Evolutionary conservation across 2,329 filamentous ascomycete species (phyloP), one percentile per base, ranked within the genome.

Genomic region (Aspergillus cejpii): DNA sequence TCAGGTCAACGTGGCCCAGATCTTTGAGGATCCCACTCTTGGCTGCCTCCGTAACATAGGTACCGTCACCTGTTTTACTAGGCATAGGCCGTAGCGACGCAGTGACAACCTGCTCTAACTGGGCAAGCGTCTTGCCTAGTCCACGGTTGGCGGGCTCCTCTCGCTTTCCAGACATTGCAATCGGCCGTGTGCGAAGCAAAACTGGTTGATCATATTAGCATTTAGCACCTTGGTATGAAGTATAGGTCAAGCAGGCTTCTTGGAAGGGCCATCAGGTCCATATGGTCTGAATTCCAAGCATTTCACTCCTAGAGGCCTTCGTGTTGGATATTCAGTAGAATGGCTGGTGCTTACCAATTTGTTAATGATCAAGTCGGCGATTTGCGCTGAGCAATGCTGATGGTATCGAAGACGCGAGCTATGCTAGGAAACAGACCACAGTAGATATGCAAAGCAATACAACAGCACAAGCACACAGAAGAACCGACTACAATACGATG

Each of bases 1-100:
- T 62, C 15, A 75, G 65, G 42, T 65, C 74, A 51, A 79, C 51
- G 43, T 70, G 66, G 39, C 59, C 61, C n/a, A 80, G 52, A 49
- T 78, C 76, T 27, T 64, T 61, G 20, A 67, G 58, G 38, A 74
- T 38, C 2, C 66, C 64, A 3, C 64, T 63, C 39, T 58, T 51
- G 23, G 54, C 58, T 28, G 63, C 43, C 24, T 64, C 55, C 33
- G 66, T 58, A 27, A 68, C 44, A 47, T 72, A 69, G 20, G 66
- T 64, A 1, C 64, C 66, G 55, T 71, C 61, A 4, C 68, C 69
- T 19, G 67, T 69, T 38, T 66, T 55, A 19, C 62, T 65, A 12
- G 69, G 68, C 44, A 73, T 50, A 12, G 72, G 68, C 20, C 68
- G 61, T 33, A 68, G 47, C 12, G 71, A 68, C 41, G 68, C 68